Evolutionary conservation across 345 rosid genomes (phyloP).

Genomic region (Acer negundo): DNA sequence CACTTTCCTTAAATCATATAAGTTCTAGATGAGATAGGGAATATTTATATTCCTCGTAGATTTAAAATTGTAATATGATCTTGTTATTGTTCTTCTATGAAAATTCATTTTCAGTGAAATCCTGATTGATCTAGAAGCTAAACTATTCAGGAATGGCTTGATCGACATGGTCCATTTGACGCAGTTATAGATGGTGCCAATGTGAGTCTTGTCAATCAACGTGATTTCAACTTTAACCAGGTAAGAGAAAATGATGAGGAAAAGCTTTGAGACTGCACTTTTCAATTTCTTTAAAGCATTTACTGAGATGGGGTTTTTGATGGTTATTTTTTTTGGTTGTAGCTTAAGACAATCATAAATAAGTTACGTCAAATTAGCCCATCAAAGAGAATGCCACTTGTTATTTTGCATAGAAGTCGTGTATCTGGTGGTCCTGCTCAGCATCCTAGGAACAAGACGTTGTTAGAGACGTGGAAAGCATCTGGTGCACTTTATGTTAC

Average conservation of each 20-base stretch:
- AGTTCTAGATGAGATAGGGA: not conserved
- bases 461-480: conserved; percentile 68
- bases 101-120: conserved; percentile 15
- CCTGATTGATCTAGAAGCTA: conserved; percentile 28
- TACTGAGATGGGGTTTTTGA: conserved; percentile 7
- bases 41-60: not conserved
- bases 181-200: conserved; percentile 93
- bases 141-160: conserved; percentile 75
- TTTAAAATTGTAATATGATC: not conserved
- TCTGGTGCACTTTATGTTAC: conserved; percentile 84
- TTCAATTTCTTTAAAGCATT: conserved; percentile 5
- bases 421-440: conserved; percentile 67
- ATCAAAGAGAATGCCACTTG: conserved; percentile 72
- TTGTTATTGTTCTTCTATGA: not conserved
- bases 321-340: conserved; percentile 23
- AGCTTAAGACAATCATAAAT: conserved; percentile 69
- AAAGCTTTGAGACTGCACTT: conserved; percentile 12
- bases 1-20: conserved; percentile 3
- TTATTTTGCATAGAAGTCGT: conserved; percentile 80
- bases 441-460: conserved; percentile 58
- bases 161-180: conserved; percentile 89
- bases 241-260: conserved; percentile 29
- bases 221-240: conserved; percentile 63
- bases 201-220: conserved; percentile 59
- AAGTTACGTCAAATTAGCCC: conserved; percentile 59